These are phyloP conservation scores for Fusarium proliferatum DNA, from an alignment of 2,329 filamentous ascomycete genomes.

Conservation along the genomic window DNA sequence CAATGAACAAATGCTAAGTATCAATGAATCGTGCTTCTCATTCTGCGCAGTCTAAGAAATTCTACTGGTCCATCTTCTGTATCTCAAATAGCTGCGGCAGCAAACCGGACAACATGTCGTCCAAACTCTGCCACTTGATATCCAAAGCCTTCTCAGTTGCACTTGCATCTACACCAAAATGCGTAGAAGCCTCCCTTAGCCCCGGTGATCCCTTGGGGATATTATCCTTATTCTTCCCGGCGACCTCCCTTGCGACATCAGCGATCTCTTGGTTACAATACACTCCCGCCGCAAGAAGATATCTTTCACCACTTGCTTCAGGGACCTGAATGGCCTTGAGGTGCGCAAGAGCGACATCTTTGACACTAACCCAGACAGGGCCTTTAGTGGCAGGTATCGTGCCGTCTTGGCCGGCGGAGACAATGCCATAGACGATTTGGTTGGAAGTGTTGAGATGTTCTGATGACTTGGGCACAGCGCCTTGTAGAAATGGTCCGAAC, in stretches of 20 bases:
- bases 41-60: rapidly evolving
- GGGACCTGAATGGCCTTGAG: slow-evolving; percentile 3
- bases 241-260: neutral
- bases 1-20: rapidly evolving
- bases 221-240: neutral
- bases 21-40: neutral
- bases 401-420: neutral
- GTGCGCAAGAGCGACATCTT: slow-evolving; percentile 5
- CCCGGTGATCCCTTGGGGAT: neutral
- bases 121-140: slow-evolving; percentile 1
- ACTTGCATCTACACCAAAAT: slow-evolving; percentile 8
- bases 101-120: neutral
- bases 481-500: neutral
- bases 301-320: slow-evolving; percentile 4
- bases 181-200: neutral
- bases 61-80: neutral
- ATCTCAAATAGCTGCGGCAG: slow-evolving; percentile 2
- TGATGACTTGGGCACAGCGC: neutral
- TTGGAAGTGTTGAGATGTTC: slow-evolving; percentile 15
- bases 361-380: slow-evolving; percentile 6
- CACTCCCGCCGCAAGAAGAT: slow-evolving; percentile 2
- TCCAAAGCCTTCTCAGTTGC: neutral
- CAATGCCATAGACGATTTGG: neutral
- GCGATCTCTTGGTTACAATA: slow-evolving; percentile 14
- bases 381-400: neutral